Percentiles rank a stretch among this genome's conserved stretches.
Conservation (phyloP, 768 basidiomycete species). For the Tylopilus cervinicoccineus region DNA sequence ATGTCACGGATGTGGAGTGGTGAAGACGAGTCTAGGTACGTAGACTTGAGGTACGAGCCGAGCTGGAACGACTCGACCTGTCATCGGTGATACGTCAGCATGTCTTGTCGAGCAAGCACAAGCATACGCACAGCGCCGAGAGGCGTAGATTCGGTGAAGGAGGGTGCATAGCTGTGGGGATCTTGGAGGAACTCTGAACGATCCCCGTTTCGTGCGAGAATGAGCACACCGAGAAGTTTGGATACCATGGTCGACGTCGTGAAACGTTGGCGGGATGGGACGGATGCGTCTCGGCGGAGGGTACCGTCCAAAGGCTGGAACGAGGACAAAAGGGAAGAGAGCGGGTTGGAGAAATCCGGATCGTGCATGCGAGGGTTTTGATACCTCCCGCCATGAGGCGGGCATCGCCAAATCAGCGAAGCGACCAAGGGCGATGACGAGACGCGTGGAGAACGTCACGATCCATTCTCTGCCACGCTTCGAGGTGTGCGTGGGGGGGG, state of each 20-base stretch:
- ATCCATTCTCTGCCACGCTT: constrained; percentile 29
- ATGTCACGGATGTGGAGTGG: constrained; percentile 67
- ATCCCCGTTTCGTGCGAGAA: constrained; percentile 76
- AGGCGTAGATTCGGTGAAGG: constrained; percentile 67
- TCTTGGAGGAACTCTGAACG: constrained; percentile 67
- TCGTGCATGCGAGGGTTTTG: constrained; percentile 23
- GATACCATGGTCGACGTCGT: constrained; percentile 22
- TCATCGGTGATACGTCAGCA: constrained; percentile 8
- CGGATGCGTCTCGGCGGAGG: not conserved
- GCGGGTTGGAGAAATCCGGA: constrained; percentile 11
- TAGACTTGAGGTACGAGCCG: constrained; percentile 55
- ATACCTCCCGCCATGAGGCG: constrained; percentile 28
- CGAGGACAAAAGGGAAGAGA: constrained; percentile 2
- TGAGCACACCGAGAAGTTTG: constrained; percentile 66
- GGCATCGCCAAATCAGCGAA: constrained; percentile 28
- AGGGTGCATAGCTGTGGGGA: constrained; percentile 60
- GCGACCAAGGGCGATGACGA: constrained; percentile 27
- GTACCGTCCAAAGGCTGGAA: not conserved
- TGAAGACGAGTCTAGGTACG: constrained; percentile 64
- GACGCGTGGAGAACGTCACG: constrained; percentile 20
- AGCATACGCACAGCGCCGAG: constrained; percentile 58
- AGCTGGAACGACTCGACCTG: constrained; percentile 68
- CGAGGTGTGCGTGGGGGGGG: constrained; percentile 23
- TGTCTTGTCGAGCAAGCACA: not conserved
- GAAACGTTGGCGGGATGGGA: not conserved